Percentiles rank a stretch among this genome's conserved stretches.
Evolutionary conservation across 2,329 filamentous ascomycete genomes (phyloP).

Genomic region (Rutstroemia sp.): DNA sequence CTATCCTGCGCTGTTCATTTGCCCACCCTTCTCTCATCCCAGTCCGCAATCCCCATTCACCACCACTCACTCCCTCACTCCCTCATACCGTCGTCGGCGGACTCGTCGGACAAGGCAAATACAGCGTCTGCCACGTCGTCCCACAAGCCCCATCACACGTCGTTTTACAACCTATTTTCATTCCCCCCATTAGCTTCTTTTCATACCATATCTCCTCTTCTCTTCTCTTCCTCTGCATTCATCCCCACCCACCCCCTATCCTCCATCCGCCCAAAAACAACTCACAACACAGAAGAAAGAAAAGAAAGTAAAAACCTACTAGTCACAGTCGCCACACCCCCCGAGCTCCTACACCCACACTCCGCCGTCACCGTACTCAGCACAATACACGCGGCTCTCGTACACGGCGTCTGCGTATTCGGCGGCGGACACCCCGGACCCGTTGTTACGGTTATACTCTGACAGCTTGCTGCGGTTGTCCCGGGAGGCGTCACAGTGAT

Average conservation of each 20-base stretch:
- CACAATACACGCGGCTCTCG: conserved; percentile 3
- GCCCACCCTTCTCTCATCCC: too few relatives aligned
- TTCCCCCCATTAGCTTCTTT: not conserved
- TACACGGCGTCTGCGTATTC: not conserved
- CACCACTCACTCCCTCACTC: not conserved
- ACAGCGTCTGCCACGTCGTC: conserved; percentile 11
- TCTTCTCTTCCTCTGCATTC: too few relatives aligned
- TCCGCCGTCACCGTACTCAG: conserved; percentile 6
- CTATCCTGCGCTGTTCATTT: too few relatives aligned
- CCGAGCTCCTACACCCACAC: conserved; percentile 12
- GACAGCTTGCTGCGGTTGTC: not conserved
- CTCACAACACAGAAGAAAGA: not conserved
- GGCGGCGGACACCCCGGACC: not conserved
- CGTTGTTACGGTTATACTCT: not conserved
- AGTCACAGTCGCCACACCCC: conserved; percentile 9
- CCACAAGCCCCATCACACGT: conserved; percentile 14
- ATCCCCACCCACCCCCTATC: too few relatives aligned
- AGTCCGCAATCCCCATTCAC: too few relatives aligned
- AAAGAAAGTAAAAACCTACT: not conserved
- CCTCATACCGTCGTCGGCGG: not conserved
- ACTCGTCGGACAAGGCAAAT: conserved; percentile 14
- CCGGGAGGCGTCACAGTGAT: not conserved
- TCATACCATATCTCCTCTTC: not conserved
- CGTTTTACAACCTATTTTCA: conserved; percentile 10
- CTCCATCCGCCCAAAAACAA: too few relatives aligned